Evolutionary conservation across 2,329 filamentous ascomycete species (phyloP), one percentile per base, ranked within the genome.

Genomic region (Akanthomyces muscarius): DNA sequence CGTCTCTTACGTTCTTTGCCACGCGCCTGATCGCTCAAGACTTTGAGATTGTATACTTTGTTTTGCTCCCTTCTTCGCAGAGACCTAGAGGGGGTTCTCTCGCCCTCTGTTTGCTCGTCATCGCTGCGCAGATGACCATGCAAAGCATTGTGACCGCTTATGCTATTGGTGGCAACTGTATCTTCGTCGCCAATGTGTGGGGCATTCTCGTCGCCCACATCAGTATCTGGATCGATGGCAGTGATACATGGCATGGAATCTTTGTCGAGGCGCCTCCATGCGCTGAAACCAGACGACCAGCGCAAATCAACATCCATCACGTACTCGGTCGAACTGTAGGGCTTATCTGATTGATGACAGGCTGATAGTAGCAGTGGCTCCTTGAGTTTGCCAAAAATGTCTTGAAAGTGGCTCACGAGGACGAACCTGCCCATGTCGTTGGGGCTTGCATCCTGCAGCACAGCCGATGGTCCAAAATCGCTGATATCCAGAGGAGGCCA

Each of bases 31-130:
- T 84, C 83, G 70, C 81, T 86, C 18, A 87, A 73, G 14, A 81
- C 75, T 69, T 86, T 87, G 44, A 87, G 71, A 66, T 88, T 88
- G 69, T 88, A 88, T 25, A 79, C 78, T 64, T 82, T 81, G 62
- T 78, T 80, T 48, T 75, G 75, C 21, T 73, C 77, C 59, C 83
- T 78, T 18, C 75, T 73, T 50, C 83, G 78, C 21, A 84, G 71
- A 1, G 81, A 80, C 63, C 83, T 78, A 60, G 77, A 83, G 0
- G 83, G 82, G 2, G 83, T 85, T 16, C 77, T 73, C 21, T 82
- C 80, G 30, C 79, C 79, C 25, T 80, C 77, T 7, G 69, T 65
- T 10, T 78, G 77, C 42, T 81, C 81, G 33, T 81, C 80, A 6
- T 76, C 73, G 18, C 81, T 77, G 42, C 78, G 75, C 3, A 72